Base-by-base conservation (phyloP, 1,284 basidiomycete species). In the Ceratobasidium sp. region DNA sequence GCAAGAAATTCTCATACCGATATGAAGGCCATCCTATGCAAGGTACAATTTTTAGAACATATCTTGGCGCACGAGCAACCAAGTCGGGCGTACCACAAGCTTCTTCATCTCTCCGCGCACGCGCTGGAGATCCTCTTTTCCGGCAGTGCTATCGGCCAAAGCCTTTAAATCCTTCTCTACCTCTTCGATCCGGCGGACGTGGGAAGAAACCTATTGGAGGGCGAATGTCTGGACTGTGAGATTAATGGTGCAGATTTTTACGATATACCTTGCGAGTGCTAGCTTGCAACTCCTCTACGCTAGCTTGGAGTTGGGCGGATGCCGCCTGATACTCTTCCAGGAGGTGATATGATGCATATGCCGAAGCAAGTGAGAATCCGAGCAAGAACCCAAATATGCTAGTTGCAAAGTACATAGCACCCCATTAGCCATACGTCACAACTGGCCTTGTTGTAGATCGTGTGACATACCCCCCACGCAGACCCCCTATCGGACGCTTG, bases 251-350 rank as follows among this genome's bases (percentile, higher is more conserved):
- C 5, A 46, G 20, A 30, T 54, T 35, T 44, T 14, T 23, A 35
- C 16, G 27, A 81, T 83, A 68, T 78, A 90, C 95, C 89, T 95
- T 94, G 82, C 92, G 90, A 0, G 96, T 96, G 83, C 92, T 95
- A 54, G 89, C 85, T 84, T 95, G 93, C 65, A 98, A 87, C 82
- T 96, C 94, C 82, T 96, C 92, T 27, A 97, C 93, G 82, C 94
- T 95, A 23, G 93, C 90, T 83, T 96, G 92, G 78, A 97, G 87
- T 38, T 94, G 89, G 35, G 92, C 92, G 5, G 93, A 94, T 8
- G 96, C 95, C 69, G 90, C 87, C 84, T 96, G 95, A 85, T 96
- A 96, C 86, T 97, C 96, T 81, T 97, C 94, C 70, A 97, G 87
- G 35, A 98, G 87, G 83, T 95, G 92, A 84, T 96, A 97, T 66